Conservation (phyloP, 768 basidiomycete genomes). For the Lactarius akahatsu region DNA sequence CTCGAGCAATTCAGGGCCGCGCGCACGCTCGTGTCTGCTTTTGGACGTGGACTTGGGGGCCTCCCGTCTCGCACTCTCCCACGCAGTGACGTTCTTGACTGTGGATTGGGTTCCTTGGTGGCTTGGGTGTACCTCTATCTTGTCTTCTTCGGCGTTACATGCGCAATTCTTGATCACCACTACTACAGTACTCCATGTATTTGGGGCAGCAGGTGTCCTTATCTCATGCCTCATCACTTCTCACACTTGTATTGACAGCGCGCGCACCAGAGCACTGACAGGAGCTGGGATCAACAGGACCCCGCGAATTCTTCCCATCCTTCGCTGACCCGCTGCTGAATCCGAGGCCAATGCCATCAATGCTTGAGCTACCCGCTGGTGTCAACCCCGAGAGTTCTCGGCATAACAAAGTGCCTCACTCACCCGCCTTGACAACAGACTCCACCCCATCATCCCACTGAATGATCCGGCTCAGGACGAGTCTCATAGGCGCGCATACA, state of each 20-base stretch:
- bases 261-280: background rate
- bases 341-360: background rate
- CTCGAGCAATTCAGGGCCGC: constrained; percentile 56
- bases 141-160: background rate
- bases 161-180: background rate
- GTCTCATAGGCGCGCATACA: too few relatives aligned
- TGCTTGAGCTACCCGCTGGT: background rate
- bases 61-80: background rate
- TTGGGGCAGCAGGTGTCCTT: background rate
- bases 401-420: too few relatives aligned
- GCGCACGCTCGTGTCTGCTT: background rate
- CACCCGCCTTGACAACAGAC: background rate
- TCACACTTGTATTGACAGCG: background rate
- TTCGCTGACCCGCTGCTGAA: background rate
- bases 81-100: background rate
- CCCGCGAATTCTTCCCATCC: background rate
- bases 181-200: background rate
- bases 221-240: background rate
- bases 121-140: background rate
- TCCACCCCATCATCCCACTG: background rate
- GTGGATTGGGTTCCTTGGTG: background rate
- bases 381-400: too few relatives aligned
- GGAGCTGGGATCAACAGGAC: background rate
- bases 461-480: too few relatives aligned
- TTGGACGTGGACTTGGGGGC: background rate